Conservation (phyloP, 2,329 filamentous ascomycete species). For the Colletotrichum destructivum region DNA sequence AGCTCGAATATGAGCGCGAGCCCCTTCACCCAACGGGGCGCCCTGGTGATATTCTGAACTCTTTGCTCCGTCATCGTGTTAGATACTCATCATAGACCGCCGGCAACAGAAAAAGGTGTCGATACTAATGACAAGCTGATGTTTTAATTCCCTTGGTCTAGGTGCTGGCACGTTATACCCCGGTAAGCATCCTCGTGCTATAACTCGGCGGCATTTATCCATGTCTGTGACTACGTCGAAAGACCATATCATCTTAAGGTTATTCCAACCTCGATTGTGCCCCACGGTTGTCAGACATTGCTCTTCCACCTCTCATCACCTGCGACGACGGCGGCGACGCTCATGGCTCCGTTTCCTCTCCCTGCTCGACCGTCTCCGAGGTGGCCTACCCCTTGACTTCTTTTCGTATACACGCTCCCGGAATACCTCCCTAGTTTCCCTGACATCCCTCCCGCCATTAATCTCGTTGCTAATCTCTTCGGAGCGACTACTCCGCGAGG, state of each 20-base stretch:
- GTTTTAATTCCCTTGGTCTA: conserved; percentile 11
- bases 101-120: conserved; percentile 38
- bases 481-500: conserved; percentile 13
- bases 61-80: conserved; percentile 28
- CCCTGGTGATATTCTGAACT: conserved; percentile 10
- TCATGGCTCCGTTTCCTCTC: conserved; percentile 22
- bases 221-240: not conserved
- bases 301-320: not conserved
- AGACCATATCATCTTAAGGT: not conserved
- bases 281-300: not conserved
- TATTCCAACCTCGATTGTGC: not conserved
- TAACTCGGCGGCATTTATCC: not conserved
- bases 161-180: not conserved
- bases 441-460: not conserved
- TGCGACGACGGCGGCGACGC: conserved; percentile 7
- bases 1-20: conserved; percentile 14
- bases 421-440: conserved; percentile 11
- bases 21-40: conserved; percentile 3
- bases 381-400: conserved; percentile 11
- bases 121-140: conserved; percentile 38
- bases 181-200: not conserved
- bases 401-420: conserved; percentile 24
- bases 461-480: conserved; percentile 21
- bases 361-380: conserved; percentile 9
- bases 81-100: conserved; percentile 42